Percentiles rank a stretch among this genome's conserved stretches.
phyloP scores from a whole-genome alignment of 768 basidiomycete genomes.

The Gymnopilus dilepis region DNA sequence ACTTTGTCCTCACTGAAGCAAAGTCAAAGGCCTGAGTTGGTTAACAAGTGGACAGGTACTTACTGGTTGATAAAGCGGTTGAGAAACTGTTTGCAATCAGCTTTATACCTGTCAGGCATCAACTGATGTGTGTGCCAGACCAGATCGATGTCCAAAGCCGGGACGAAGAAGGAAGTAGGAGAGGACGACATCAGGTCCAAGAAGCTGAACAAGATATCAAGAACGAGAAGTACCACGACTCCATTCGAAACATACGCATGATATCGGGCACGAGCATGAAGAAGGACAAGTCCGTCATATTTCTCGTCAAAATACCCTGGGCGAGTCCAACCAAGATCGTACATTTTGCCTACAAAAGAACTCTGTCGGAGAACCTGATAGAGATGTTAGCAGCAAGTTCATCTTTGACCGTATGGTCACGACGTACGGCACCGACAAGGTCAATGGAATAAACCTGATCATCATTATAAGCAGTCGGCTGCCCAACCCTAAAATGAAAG shows the following conservation, averaged over 20 bases:
- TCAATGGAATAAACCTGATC: constrained; percentile 61
- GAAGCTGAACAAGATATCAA: constrained; percentile 44
- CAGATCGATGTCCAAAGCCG: constrained; percentile 75
- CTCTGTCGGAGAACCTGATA: constrained; percentile 58
- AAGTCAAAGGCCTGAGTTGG: background rate
- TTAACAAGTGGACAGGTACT: constrained; percentile 21
- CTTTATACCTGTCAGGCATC: constrained; percentile 47
- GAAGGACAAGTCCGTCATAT: constrained; percentile 45
- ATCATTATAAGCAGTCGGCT: constrained; percentile 55
- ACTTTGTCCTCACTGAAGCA: constrained; percentile 38
- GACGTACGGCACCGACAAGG: constrained; percentile 58
- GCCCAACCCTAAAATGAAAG: constrained; percentile 16
- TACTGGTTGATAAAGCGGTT: constrained; percentile 61
- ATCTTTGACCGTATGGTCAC: background rate
- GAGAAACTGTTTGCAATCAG: constrained; percentile 47
- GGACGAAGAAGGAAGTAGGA: constrained; percentile 51
- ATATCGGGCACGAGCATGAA: constrained; percentile 58
- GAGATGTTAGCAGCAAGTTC: background rate
- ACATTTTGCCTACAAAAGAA: constrained; percentile 58
- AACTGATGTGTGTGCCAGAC: constrained; percentile 81
- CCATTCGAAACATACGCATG: constrained; percentile 51
- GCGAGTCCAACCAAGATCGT: constrained; percentile 54
- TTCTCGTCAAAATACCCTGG: constrained; percentile 43
- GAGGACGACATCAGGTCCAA: constrained; percentile 57
- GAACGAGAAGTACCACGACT: background rate